Base-by-base conservation (phyloP, 495 filamentous ascomycete genomes). In the Tuber borchii region DNA sequence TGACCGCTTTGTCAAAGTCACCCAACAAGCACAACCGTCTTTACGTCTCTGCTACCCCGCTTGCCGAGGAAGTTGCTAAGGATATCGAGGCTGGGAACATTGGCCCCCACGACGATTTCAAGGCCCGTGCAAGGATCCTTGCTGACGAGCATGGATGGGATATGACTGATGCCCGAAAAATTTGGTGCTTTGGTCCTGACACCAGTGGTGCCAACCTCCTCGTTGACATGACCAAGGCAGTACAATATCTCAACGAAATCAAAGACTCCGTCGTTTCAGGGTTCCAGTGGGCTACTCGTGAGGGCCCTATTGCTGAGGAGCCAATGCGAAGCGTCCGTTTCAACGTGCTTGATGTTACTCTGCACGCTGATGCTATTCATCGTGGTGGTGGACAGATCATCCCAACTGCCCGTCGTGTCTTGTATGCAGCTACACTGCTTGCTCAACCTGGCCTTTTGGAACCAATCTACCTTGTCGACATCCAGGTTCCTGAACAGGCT, bases 11-110 rank as follows among this genome's bases (percentile, higher is more conserved):
- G 77, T 99, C 95, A 83, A 99, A 99, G 89, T 99, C 95, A 17
- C 95, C 95, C 86, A 99, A 99, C 90, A 99, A 99, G 93, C 95
- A 99, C 91, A 99, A 99, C 88, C 93, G 95, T 91, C 89, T 99
- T 26, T 99, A 98, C 88, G 88, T 99, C 85, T 90, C 88, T 83
- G 95, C 95, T 76, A 85, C 93, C 86, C 96, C 95, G 75, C 87
- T 99, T 65, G 90, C 88, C 16, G 95, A 99, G 88, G 95, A 97
- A 77, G 91, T 98, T 72, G 88, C 92, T 77, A 90, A 90, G 81
- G 92, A 91, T 83, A 99, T 99, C 81, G 95, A 99, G 88, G 81
- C 85, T 69, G 95, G 96, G 87, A 93, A 92, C 87, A 94, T 99
- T 86, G 86, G 85, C 83, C 95, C 96, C 77, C 93, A 95, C 88